Evolutionary conservation across 2,329 filamentous ascomycete species (phyloP), one percentile per base, ranked within the genome.

Genomic region (Helminthosporium solani): DNA sequence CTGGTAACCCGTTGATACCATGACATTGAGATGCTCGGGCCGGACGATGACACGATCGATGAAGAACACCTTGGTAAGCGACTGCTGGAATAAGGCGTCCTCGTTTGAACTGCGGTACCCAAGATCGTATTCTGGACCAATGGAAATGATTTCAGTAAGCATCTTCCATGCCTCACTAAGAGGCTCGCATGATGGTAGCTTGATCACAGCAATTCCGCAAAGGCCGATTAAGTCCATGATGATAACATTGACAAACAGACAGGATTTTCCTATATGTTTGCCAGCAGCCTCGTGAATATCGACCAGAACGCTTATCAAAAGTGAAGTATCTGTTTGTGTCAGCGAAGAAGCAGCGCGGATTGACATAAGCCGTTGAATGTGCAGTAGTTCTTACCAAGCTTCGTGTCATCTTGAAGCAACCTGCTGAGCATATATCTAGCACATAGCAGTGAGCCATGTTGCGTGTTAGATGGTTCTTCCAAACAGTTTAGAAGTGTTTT

Each of bases 141-240:
- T 52, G 2, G 50, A 51, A 8, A 62, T 45, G n/a, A 42, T 28
- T 4, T 33, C 27, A 3, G 56, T 55, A 21, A 66, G 53, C 11
- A 49, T 40, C 16, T 44, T 40, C 63, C 63, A 66, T 18, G 53
- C 46, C 8, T 42, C n/a, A 8, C 62, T 40, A 12, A 55, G 50
- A 1, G 57, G 46, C 12, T 46, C 23, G 12, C 50, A 42, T 44
- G 60, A 54, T 49, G 52, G 19, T 42, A 53, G 45, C 52, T 59
- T 42, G 3, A 61, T 45, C 16, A 62, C 49, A 6, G 55, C 30
- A 46, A 59, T 52, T 3, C 59, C 61, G 34, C 61, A 67, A 1
- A 61, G 42, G 43, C 56, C 62, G 19, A 66, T 41, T 12, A 73
- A 49, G 33, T 73, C 71, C 2, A 73, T 50, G 38, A 69, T 70